A percentile compares a stretch with the other conserved stretches of the same genome.
phyloP scores from a whole-genome alignment of 1,284 basidiomycete genomes.

The Fomitopsis schrenkii region DNA sequence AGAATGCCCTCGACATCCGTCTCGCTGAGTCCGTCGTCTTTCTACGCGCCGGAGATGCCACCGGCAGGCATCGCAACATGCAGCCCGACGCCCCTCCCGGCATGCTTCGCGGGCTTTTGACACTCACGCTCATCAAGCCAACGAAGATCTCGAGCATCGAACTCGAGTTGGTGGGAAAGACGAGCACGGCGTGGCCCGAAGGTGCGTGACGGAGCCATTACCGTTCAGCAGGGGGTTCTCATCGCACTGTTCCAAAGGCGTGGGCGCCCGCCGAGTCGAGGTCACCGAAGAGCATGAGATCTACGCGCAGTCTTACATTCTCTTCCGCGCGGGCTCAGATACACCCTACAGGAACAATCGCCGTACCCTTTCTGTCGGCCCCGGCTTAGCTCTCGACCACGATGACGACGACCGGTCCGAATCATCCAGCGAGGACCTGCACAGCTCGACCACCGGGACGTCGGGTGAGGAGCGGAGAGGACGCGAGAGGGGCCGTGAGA shows the following conservation, averaged over 20 bases:
- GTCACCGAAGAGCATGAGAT: conserved; percentile 79
- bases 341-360: conserved; percentile 29
- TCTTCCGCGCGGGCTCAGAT: conserved; percentile 59
- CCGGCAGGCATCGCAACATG: conserved; percentile 41
- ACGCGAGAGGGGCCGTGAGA: conserved; percentile 18
- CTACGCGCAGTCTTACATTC: conserved; percentile 68
- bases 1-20: conserved; percentile 53
- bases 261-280: conserved; percentile 78
- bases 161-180: conserved; percentile 73
- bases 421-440: conserved; percentile 19
- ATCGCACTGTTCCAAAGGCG: conserved; percentile 40
- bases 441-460: conserved; percentile 1
- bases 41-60: conserved; percentile 52
- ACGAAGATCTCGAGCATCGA: conserved; percentile 86
- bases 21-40: conserved; percentile 84
- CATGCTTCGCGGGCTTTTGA: conserved; percentile 85
- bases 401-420: conserved; percentile 37
- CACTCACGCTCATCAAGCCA: conserved; percentile 77
- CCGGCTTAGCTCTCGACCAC: conserved; percentile 43
- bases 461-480: conserved; percentile 15
- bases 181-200: conserved; percentile 76
- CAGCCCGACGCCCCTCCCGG: conserved; percentile 60
- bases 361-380: conserved; percentile 78
- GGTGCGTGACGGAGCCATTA: conserved; percentile 43
- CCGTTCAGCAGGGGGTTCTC: not conserved